These are phyloP conservation scores for Debaryomyces nepalensis DNA, from an alignment of 1,139 yeast species.

Conservation along the genomic window DNA sequence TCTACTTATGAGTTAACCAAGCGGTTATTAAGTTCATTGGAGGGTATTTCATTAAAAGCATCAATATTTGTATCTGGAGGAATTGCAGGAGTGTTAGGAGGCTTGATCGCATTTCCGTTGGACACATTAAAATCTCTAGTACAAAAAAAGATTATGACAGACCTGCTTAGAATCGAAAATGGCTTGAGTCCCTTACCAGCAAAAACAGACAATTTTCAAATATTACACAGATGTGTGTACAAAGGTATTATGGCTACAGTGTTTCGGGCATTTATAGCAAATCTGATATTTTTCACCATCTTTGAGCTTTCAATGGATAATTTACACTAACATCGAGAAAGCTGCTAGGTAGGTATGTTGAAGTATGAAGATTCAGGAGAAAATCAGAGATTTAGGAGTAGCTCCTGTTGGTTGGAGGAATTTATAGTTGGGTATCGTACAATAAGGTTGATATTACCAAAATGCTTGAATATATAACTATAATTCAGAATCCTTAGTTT, in stretches of 20 bases:
- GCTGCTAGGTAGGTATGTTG: too few relatives aligned
- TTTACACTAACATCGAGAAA: not conserved
- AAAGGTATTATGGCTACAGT: conserved; percentile 2
- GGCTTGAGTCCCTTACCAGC: not conserved
- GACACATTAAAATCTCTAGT: conserved; percentile 13
- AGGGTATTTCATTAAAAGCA: not conserved
- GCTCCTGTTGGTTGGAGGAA: too few relatives aligned
- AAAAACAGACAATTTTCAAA: not conserved
- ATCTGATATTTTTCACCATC: conserved; percentile 6
- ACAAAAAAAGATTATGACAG: conserved; percentile 18
- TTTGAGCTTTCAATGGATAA: conserved; percentile 6
- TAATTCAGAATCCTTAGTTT: too few relatives aligned
- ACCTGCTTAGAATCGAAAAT: conserved; percentile 17
- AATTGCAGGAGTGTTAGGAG: conserved; percentile 12
- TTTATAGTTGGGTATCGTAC: too few relatives aligned
- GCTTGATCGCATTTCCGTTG: conserved; percentile 13
- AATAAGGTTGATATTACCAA: too few relatives aligned
- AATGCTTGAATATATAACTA: too few relatives aligned
- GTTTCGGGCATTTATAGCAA: conserved; percentile 3
- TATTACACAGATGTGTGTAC: not conserved
- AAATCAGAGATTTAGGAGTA: too few relatives aligned
- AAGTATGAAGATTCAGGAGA: too few relatives aligned
- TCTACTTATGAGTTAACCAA: conserved; percentile 14
- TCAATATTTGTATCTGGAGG: conserved; percentile 15
- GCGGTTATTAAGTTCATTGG: conserved; percentile 2